Evolutionary conservation across 139 green algal genomes (phyloP).

Genomic region (Prasinococcaceae sp.): DNA sequence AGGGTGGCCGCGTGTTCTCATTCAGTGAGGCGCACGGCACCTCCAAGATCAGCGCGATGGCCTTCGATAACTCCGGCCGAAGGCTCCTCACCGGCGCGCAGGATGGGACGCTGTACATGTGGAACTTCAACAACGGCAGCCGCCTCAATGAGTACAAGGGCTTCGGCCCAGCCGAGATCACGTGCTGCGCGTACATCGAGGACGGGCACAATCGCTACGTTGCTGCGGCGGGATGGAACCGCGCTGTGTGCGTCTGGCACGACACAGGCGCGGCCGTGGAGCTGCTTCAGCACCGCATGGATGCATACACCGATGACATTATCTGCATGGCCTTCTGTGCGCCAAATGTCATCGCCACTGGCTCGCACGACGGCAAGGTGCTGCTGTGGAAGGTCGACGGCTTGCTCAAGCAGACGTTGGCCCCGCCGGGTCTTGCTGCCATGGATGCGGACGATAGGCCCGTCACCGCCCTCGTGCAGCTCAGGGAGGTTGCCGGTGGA

Average conservation of each 20-base stretch:
- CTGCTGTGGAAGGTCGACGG: constrained; percentile 54
- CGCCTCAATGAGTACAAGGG: constrained; percentile 7
- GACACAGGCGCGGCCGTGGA: constrained; percentile 2
- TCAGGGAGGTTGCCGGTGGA: too few species aligned
- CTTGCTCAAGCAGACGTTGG: neutral
- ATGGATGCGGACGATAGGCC: too few species aligned
- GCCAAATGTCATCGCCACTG: neutral
- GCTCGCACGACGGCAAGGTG: constrained; percentile 22
- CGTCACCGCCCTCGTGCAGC: too few species aligned
- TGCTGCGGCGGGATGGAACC: constrained; percentile 12
- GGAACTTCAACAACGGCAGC: constrained; percentile 79
- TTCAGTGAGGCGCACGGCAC: constrained; percentile 28
- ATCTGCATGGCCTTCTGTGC: constrained; percentile 31
- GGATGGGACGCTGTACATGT: constrained; percentile 47
- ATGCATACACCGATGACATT: constrained; percentile 55
- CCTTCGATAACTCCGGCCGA: constrained; percentile 59
- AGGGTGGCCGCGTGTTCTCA: constrained; percentile 2
- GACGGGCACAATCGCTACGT: constrained; percentile 8
- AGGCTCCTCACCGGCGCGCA: constrained; percentile 54
- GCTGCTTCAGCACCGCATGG: constrained; percentile 20
- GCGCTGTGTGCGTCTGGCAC: constrained; percentile 16
- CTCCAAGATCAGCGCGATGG: constrained; percentile 42
- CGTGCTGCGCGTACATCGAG: constrained; percentile 3
- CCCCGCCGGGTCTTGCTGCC: too few species aligned
- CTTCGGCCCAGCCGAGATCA: constrained; percentile 10